These are phyloP conservation scores for Pestalotiopsis fici DNA, from an alignment of 2,329 filamentous ascomycete genomes.

Conservation along the genomic window DNA sequence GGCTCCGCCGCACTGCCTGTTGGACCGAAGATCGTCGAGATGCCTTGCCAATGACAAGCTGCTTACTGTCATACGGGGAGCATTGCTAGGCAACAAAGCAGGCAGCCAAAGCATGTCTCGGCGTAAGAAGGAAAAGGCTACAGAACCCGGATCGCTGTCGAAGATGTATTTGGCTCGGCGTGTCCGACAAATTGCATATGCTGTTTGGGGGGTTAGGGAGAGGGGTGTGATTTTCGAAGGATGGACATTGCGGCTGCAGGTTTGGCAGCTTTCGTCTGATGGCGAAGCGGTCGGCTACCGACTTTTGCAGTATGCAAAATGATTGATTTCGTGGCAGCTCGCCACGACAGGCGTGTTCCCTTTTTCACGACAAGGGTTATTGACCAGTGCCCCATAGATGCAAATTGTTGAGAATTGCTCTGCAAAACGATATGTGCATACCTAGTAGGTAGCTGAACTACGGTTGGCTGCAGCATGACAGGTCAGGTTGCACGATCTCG, in stretches of 20 bases:
- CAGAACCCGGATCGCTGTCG: too few relatives aligned
- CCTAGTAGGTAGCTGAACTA: not conserved
- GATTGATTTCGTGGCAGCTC: too few relatives aligned
- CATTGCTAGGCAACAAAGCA: not conserved
- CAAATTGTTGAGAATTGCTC: too few relatives aligned
- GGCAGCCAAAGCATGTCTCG: not conserved
- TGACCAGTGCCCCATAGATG: too few relatives aligned
- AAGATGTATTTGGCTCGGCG: not conserved
- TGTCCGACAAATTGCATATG: not conserved
- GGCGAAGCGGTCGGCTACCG: not conserved
- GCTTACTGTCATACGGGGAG: not conserved
- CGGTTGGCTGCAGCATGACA: not conserved
- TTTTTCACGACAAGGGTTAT: too few relatives aligned
- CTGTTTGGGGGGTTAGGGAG: too few relatives aligned
- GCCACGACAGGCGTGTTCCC: too few relatives aligned
- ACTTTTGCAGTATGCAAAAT: not conserved
- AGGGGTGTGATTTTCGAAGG: too few relatives aligned
- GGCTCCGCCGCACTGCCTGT: not conserved
- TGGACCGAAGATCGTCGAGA: not conserved
- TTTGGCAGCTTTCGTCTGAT: not conserved
- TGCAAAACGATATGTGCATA: too few relatives aligned
- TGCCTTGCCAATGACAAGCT: not conserved
- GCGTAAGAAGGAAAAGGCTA: not conserved
- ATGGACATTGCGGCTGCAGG: not conserved
- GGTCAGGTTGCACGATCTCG: not conserved